These are phyloP conservation scores for Trichoderma arundinaceum DNA, from an alignment of 2,329 filamentous ascomycete genomes.

Conservation along the genomic window DNA sequence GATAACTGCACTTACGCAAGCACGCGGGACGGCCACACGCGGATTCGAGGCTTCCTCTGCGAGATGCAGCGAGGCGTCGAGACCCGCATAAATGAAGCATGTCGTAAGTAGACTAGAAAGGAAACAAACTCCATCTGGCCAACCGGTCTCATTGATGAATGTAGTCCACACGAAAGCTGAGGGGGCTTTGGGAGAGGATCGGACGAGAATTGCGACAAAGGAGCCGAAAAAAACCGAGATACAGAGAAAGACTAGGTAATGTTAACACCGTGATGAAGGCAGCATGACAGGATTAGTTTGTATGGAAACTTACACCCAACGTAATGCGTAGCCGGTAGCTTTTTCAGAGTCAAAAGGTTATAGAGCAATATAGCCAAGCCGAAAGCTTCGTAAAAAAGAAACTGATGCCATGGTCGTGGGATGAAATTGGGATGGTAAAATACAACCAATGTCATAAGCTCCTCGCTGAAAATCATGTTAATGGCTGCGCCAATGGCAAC, in stretches of 20 bases:
- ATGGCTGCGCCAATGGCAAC: constrained; percentile 1
- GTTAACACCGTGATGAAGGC: too few relatives aligned
- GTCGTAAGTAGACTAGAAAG: constrained; percentile 48
- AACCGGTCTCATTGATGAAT: constrained; percentile 41
- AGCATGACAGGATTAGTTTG: too few relatives aligned
- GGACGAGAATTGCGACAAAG: constrained; percentile 24
- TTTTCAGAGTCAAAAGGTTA: too few relatives aligned
- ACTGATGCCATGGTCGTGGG: constrained; percentile 2
- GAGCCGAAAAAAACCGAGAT: too few relatives aligned
- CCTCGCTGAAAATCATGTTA: background rate
- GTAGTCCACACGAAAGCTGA: constrained; percentile 40
- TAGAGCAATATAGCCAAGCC: too few relatives aligned
- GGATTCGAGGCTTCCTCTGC: constrained; percentile 46
- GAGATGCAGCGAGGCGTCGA: constrained; percentile 47
- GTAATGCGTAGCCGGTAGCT: too few relatives aligned
- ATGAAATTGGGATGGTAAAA: constrained; percentile 11
- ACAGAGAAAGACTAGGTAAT: too few relatives aligned
- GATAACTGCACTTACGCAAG: constrained; percentile 41
- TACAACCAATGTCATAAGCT: constrained; percentile 1
- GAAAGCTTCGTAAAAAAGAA: background rate
- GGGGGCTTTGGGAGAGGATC: constrained; percentile 29
- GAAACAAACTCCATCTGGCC: constrained; percentile 44
- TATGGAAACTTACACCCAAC: too few relatives aligned
- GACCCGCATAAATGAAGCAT: constrained; percentile 46
- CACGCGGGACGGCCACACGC: constrained; percentile 40